phyloP scores from a whole-genome alignment of 805 yeast genomes.

The Metschnikowia anglica region DNA sequence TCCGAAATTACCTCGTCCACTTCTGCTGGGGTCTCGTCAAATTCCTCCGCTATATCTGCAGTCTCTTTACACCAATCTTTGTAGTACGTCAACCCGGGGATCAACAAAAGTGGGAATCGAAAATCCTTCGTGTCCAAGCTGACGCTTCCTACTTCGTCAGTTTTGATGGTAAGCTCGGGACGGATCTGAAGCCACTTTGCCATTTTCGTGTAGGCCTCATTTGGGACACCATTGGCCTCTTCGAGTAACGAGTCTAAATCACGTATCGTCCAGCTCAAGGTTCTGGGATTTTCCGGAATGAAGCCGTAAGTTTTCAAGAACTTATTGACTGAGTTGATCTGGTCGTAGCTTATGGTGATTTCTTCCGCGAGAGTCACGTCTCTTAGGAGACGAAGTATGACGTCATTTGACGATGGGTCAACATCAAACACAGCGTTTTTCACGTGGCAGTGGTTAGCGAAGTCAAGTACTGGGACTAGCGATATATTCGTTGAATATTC shows the following conservation, averaged over 20 bases:
- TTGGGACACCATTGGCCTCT: neutral
- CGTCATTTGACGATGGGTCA: constrained; percentile 45
- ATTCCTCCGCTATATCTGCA: constrained; percentile 13
- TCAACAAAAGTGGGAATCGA: constrained; percentile 17
- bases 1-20: constrained; percentile 5
- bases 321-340: constrained; percentile 6
- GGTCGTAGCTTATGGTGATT: constrained; percentile 19
- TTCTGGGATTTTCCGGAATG: constrained; percentile 9
- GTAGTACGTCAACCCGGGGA: constrained; percentile 18
- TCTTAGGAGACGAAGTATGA: constrained; percentile 33
- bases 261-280: constrained; percentile 12
- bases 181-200: constrained; percentile 20
- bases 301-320: constrained; percentile 20
- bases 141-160: constrained; percentile 1
- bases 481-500: constrained; percentile 52
- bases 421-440: constrained; percentile 55
- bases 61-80: constrained; percentile 13
- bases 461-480: constrained; percentile 65
- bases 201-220: constrained; percentile 9
- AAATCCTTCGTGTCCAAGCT: constrained; percentile 7
- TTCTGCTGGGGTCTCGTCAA: neutral
- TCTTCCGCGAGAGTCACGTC: constrained; percentile 11
- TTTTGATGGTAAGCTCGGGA: constrained; percentile 11
- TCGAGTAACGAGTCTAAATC: constrained; percentile 3
- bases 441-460: constrained; percentile 55